Percentiles rank a stretch among this genome's conserved stretches.
phyloP scores from a whole-genome alignment of 2,329 filamentous ascomycete species.

The Fusarium equiseti region DNA sequence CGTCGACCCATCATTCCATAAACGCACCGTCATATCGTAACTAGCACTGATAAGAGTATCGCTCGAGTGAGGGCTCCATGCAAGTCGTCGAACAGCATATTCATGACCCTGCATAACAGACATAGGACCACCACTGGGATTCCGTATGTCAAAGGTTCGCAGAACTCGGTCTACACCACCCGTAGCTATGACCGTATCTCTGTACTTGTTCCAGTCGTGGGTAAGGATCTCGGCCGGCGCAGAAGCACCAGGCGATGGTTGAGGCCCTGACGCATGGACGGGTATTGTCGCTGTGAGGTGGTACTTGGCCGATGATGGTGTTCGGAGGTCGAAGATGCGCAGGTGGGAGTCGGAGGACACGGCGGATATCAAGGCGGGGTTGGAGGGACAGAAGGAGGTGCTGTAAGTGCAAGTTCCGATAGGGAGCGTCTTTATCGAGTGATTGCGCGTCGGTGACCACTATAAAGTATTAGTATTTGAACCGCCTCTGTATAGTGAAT shows the following conservation, averaged over 20 bases:
- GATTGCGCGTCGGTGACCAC: conserved; percentile 85
- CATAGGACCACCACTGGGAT: conserved; percentile 77
- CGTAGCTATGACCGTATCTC: conserved; percentile 84
- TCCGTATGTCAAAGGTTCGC: conserved; percentile 90
- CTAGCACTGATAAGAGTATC: conserved; percentile 89
- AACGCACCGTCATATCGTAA: conserved; percentile 97
- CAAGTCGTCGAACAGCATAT: conserved; percentile 86
- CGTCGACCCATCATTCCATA: conserved; percentile 83
- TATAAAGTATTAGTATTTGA: conserved; percentile 47
- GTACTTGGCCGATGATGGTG: conserved; percentile 86
- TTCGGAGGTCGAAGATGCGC: conserved; percentile 91
- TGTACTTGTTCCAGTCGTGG: conserved; percentile 99
- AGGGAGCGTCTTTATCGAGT: conserved; percentile 86
- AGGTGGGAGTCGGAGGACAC: conserved; percentile 91
- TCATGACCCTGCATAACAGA: conserved; percentile 85
- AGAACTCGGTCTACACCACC: conserved; percentile 90
- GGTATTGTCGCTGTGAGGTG: conserved; percentile 87
- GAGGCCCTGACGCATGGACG: conserved; percentile 77
- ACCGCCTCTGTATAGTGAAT: background rate
- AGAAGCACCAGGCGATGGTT: conserved; percentile 51
- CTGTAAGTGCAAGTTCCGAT: conserved; percentile 96
- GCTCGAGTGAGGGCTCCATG: conserved; percentile 94
- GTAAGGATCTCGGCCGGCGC: conserved; percentile 88
- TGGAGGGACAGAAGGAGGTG: conserved; percentile 89
- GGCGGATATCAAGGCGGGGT: conserved; percentile 84